These are phyloP conservation scores for Kodamaea leandrae DNA, from an alignment of 805 yeast species.

Conservation along the genomic window DNA sequence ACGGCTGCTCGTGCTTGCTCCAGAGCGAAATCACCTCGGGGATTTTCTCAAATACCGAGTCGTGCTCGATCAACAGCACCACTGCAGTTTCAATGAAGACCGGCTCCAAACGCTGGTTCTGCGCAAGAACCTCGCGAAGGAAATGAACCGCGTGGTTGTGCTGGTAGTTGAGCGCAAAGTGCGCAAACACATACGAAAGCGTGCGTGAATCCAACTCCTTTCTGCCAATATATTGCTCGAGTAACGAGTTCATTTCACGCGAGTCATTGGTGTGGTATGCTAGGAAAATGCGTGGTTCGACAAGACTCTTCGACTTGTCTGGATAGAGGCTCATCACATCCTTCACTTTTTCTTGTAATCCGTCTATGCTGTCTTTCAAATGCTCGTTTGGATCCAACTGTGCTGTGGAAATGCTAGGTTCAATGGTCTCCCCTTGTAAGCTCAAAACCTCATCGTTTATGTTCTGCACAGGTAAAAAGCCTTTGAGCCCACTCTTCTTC, in stretches of 20 bases:
- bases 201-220: constrained; percentile 22
- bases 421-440: too few species aligned
- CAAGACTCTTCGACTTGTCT: background rate
- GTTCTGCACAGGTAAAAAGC: too few species aligned
- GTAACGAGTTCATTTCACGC: constrained; percentile 20
- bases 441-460: too few species aligned
- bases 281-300: constrained; percentile 27
- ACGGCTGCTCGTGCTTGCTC: constrained; percentile 22
- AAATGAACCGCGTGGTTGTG: constrained; percentile 28
- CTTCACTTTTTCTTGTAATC: background rate
- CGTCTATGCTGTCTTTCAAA: background rate
- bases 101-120: constrained; percentile 22
- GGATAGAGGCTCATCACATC: too few species aligned
- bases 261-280: constrained; percentile 37
- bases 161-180: constrained; percentile 33
- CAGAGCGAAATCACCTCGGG: constrained; percentile 24
- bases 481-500: too few species aligned
- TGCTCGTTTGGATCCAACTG: too few species aligned
- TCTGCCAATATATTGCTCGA: constrained; percentile 21
- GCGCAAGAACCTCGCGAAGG: constrained; percentile 22
- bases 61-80: constrained; percentile 23
- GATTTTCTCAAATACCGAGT: constrained; percentile 32
- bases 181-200: constrained; percentile 28
- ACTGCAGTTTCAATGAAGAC: constrained; percentile 28
- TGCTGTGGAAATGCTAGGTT: too few species aligned